Conservation (phyloP, 768 basidiomycete genomes). For the Xerocomellus amylosporus region DNA sequence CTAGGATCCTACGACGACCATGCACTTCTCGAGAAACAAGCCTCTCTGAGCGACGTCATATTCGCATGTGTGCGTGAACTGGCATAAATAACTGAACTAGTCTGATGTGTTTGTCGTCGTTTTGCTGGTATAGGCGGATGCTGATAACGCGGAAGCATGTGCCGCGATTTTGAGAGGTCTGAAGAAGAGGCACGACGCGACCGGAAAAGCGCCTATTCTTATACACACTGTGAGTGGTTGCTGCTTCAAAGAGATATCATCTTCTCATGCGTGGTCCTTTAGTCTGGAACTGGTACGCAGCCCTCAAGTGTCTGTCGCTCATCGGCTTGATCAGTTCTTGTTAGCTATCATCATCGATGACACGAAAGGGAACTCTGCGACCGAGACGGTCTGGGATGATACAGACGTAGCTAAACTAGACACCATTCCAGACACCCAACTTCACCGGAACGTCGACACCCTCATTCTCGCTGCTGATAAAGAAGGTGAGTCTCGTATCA, state of each 20-base stretch:
- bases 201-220: slow-evolving; percentile 44
- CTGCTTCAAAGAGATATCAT: neutral
- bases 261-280: neutral
- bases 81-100: too few relatives aligned
- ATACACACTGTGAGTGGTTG: slow-evolving; percentile 57
- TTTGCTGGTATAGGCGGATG: slow-evolving; percentile 35
- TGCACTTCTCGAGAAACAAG: slow-evolving; percentile 41
- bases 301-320: neutral
- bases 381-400: slow-evolving; percentile 48
- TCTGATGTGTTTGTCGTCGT: neutral
- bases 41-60: slow-evolving; percentile 44
- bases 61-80: slow-evolving; percentile 36
- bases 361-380: slow-evolving; percentile 39
- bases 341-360: slow-evolving; percentile 45
- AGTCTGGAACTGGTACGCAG: slow-evolving; percentile 51
- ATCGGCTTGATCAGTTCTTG: neutral
- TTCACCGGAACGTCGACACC: slow-evolving; percentile 53
- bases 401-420: slow-evolving; percentile 45
- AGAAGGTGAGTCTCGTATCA: slow-evolving; percentile 34
- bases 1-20: slow-evolving; percentile 47
- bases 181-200: slow-evolving; percentile 43
- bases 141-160: slow-evolving; percentile 46
- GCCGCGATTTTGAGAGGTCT: slow-evolving; percentile 51
- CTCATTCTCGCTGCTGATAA: slow-evolving; percentile 46
- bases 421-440: slow-evolving; percentile 40